Conservation (phyloP, 129 eudicot species). For the Gnaphalium uliginosum region DNA sequence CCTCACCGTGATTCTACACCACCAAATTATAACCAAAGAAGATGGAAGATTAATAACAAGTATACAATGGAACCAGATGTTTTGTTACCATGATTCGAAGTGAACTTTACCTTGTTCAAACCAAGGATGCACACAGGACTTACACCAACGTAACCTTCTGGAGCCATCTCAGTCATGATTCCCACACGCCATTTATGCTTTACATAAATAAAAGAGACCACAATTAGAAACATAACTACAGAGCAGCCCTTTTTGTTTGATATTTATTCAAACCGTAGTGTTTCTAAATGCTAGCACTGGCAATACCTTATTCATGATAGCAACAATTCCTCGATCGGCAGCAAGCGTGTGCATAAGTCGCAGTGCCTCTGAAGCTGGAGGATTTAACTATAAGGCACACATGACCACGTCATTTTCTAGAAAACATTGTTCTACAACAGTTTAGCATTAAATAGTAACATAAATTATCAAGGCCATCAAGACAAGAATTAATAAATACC, state of each 20-base stretch:
- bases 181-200: constrained; percentile 98
- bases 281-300: not conserved
- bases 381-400: constrained; percentile 54
- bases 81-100: constrained; percentile 2
- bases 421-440: not conserved
- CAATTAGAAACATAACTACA: constrained; percentile 22
- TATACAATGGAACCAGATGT: not conserved
- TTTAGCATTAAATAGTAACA: not conserved
- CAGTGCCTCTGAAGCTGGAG: constrained; percentile 87
- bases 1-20: constrained; percentile 87
- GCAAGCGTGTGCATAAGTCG: constrained; percentile 91
- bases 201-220: constrained; percentile 22
- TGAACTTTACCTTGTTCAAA: constrained; percentile 67
- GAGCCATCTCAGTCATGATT: constrained; percentile 98
- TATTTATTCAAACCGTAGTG: not conserved
- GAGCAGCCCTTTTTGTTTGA: not conserved
- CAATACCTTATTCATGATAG: constrained; percentile 88
- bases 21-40: constrained; percentile 19
- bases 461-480: not conserved
- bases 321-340: constrained; percentile 92
- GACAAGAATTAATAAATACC: constrained; percentile 38
- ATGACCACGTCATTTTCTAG: constrained; percentile 23
- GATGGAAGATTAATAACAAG: not conserved
- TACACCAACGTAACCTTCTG: constrained; percentile 92
- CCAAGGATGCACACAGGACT: constrained; percentile 94